These are phyloP conservation scores for Monosporascus cannonballus DNA, from an alignment of 2,329 filamentous ascomycete species.

Conservation along the genomic window DNA sequence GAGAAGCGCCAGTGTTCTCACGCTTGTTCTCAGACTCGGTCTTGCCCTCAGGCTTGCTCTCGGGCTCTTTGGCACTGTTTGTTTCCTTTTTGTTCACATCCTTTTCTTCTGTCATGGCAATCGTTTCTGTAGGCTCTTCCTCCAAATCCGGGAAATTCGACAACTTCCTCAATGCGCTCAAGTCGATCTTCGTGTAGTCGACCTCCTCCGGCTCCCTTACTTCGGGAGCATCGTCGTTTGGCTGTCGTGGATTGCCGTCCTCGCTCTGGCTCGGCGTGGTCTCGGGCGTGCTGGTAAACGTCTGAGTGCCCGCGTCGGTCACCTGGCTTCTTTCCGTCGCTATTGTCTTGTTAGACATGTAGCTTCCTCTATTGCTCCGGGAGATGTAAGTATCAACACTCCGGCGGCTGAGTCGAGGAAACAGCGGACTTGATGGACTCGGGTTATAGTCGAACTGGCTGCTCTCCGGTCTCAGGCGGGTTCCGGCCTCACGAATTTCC, in stretches of 20 bases:
- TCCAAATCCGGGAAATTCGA: constrained; percentile 35
- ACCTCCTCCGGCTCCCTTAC: constrained; percentile 41
- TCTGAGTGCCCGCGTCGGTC: constrained; percentile 64
- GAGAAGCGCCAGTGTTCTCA: neutral
- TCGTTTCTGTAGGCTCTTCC: constrained; percentile 16
- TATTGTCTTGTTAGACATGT: constrained; percentile 61
- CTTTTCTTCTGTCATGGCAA: constrained; percentile 8
- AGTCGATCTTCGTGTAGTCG: constrained; percentile 55
- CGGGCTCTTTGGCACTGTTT: constrained; percentile 1
- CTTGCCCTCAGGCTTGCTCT: neutral
- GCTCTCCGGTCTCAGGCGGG: constrained; percentile 64
- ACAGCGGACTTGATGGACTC: constrained; percentile 67
- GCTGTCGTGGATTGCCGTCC: constrained; percentile 39
- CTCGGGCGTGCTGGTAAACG: constrained; percentile 45
- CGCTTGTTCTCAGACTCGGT: constrained; percentile 1
- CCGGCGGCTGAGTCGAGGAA: constrained; percentile 51
- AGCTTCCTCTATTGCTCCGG: constrained; percentile 65
- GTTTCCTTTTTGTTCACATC: constrained; percentile 1
- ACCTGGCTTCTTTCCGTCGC: constrained; percentile 58
- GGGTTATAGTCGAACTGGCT: constrained; percentile 80
- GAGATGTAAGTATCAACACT: constrained; percentile 61
- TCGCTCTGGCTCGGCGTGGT: constrained; percentile 53
- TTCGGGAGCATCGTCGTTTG: constrained; percentile 34
- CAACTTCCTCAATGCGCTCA: constrained; percentile 41
- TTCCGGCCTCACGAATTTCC: constrained; percentile 86